Percentiles rank a stretch among this genome's conserved stretches.
phyloP scores from a whole-genome alignment of 1,139 yeast genomes.

The Yamadazyma taylorii region DNA sequence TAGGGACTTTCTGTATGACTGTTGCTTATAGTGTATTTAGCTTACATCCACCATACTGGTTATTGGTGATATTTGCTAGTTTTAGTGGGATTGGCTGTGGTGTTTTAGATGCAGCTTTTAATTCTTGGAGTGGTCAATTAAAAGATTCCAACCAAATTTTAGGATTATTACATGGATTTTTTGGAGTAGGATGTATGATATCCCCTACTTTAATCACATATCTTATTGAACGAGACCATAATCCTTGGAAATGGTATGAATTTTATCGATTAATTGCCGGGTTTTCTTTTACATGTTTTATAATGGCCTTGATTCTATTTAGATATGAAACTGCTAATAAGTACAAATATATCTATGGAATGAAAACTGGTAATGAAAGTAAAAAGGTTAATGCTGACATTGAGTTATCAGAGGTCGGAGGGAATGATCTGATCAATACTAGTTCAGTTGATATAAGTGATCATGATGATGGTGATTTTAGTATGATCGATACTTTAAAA shows the following conservation, averaged over 20 bases:
- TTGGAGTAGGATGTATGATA: conserved; percentile 67
- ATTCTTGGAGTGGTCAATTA: conserved; percentile 58
- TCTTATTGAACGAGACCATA: conserved; percentile 30
- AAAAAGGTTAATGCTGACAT: conserved; percentile 5
- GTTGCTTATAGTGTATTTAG: conserved; percentile 28
- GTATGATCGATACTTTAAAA: conserved; percentile 34
- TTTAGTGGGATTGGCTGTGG: conserved; percentile 63
- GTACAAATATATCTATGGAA: conserved; percentile 38
- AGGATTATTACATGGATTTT: conserved; percentile 67
- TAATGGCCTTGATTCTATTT: conserved; percentile 28
- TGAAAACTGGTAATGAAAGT: conserved; percentile 11
- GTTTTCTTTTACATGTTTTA: conserved; percentile 15
- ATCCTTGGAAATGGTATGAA: conserved; percentile 50
- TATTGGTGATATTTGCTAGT: conserved; percentile 38
- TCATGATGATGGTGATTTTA: conserved; percentile 18
- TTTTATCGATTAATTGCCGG: conserved; percentile 41
- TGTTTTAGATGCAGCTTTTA: conserved; percentile 57
- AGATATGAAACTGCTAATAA: conserved; percentile 56
- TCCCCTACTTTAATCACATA: conserved; percentile 60
- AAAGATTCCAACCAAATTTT: conserved; percentile 59
- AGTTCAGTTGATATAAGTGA: background rate
- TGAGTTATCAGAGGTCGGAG: conserved; percentile 11
- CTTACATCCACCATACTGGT: conserved; percentile 33
- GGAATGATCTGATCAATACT: conserved; percentile 1
- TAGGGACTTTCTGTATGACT: conserved; percentile 35